A percentile compares a stretch with the other conserved stretches of the same genome.
These are phyloP conservation scores for Podila horticola DNA, from an alignment of 192 early-diverging fungal genomes.

Conservation along the genomic window DNA sequence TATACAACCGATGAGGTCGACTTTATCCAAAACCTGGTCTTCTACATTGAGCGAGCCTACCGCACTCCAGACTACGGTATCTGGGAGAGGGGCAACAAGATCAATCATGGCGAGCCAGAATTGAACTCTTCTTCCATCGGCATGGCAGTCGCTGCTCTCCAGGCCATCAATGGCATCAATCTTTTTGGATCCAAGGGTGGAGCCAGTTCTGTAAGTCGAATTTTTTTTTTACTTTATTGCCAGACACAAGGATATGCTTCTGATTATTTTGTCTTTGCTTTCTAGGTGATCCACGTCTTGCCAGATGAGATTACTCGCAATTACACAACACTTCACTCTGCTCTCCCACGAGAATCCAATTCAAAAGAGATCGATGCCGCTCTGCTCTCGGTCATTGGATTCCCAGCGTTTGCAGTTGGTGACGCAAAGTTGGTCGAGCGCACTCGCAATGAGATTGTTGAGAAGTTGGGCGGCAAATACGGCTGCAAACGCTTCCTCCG, in stretches of 20 bases:
- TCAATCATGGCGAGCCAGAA: conserved; percentile 87
- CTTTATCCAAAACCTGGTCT: conserved; percentile 89
- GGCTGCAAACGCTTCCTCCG: conserved; percentile 88
- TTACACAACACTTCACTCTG: conserved; percentile 78
- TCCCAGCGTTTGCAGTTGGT: conserved; percentile 87
- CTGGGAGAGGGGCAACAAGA: conserved; percentile 92
- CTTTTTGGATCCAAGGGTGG: conserved; percentile 86
- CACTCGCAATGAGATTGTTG: conserved; percentile 79
- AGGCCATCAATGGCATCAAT: conserved; percentile 88
- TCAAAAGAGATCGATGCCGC: conserved; percentile 91
- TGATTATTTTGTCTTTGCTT: neutral
- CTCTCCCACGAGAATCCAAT: conserved; percentile 85
- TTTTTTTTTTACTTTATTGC: neutral
- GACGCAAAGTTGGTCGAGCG: conserved; percentile 70
- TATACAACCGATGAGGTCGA: conserved; percentile 88
- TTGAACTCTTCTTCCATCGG: conserved; percentile 90
- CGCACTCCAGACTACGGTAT: conserved; percentile 90
- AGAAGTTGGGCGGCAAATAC: conserved; percentile 83
- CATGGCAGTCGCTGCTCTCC: conserved; percentile 87
- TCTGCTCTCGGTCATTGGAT: conserved; percentile 84
- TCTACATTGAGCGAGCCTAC: conserved; percentile 87
- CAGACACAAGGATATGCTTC: neutral
- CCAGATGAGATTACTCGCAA: conserved; percentile 88
- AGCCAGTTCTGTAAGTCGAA: conserved; percentile 66
- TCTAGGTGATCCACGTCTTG: conserved; percentile 82